phyloP scores from a whole-genome alignment of 2,329 filamentous ascomycete genomes.

The Alternaria consortialis region DNA sequence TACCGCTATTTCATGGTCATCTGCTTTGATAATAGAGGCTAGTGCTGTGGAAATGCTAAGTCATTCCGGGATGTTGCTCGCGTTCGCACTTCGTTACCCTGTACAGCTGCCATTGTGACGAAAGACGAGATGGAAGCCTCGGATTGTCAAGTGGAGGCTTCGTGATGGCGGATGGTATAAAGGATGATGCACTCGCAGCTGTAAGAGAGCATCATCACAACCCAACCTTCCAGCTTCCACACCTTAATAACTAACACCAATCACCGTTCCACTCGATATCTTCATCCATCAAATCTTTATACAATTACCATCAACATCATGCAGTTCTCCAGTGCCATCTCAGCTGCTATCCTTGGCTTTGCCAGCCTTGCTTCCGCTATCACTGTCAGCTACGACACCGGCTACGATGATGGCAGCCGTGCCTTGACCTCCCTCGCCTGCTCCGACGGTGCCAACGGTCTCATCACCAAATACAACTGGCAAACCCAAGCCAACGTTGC shows the following conservation, averaged over 20 bases:
- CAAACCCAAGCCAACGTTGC: slow-evolving; percentile 57
- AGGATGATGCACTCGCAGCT: slow-evolving; percentile 21
- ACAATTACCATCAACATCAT: slow-evolving; percentile 31
- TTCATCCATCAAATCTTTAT: slow-evolving; percentile 1
- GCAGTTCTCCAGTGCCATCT: slow-evolving; percentile 43
- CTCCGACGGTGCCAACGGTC: slow-evolving; percentile 73
- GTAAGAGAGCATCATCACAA: slow-evolving; percentile 27
- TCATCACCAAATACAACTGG: slow-evolving; percentile 70
- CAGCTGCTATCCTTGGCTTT: slow-evolving; percentile 37
- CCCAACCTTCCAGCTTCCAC: slow-evolving; percentile 6
- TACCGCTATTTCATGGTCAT: slow-evolving; percentile 36
- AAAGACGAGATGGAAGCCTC: slow-evolving; percentile 26
- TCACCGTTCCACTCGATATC: slow-evolving; percentile 2
- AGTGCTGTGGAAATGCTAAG: slow-evolving; percentile 30
- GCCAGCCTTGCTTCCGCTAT: slow-evolving; percentile 46
- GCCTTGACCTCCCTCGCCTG: slow-evolving; percentile 68
- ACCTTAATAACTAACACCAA: slow-evolving; percentile 5
- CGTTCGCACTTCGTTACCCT: slow-evolving; percentile 31
- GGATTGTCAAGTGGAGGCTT: slow-evolving; percentile 22
- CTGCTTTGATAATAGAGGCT: slow-evolving; percentile 34
- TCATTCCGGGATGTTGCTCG: slow-evolving; percentile 33
- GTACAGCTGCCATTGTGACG: slow-evolving; percentile 30
- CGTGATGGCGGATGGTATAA: slow-evolving; percentile 37
- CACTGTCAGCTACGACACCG: slow-evolving; percentile 73
- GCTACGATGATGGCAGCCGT: slow-evolving; percentile 70